Conservation (phyloP, 139 green algal species). For the Coelastrella sp. region DNA sequence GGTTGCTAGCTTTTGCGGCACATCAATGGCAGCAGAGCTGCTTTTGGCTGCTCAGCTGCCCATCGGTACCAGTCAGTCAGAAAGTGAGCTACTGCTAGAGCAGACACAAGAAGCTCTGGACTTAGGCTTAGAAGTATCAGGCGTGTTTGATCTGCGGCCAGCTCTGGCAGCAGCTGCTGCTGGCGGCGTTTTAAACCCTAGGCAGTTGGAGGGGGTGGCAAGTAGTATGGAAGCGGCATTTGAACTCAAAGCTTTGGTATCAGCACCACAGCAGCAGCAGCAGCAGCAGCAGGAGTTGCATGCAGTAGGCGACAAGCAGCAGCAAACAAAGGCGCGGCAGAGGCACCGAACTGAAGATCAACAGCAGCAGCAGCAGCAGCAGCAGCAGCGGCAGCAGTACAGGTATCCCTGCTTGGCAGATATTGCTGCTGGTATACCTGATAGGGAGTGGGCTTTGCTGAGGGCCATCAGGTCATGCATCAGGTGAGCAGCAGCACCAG, state of each 20-base stretch:
- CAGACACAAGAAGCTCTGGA: slow-evolving; percentile 79
- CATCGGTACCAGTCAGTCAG: slow-evolving; percentile 62
- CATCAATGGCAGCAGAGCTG: slow-evolving; percentile 72
- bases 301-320: slow-evolving; percentile 24
- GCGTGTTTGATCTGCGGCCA: slow-evolving; percentile 71
- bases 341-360: too few species aligned
- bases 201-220: slow-evolving; percentile 81
- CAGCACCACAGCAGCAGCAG: slow-evolving; percentile 33
- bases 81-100: slow-evolving; percentile 78
- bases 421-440: slow-evolving; percentile 57
- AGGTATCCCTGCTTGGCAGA: slow-evolving; percentile 57
- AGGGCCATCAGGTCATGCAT: slow-evolving; percentile 15
- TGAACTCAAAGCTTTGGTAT: slow-evolving; percentile 22
- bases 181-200: slow-evolving; percentile 61
- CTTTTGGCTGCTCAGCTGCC: slow-evolving; percentile 51
- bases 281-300: neutral
- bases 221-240: slow-evolving; percentile 68
- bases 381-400: slow-evolving; percentile 25
- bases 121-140: slow-evolving; percentile 50
- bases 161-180: slow-evolving; percentile 61
- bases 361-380: slow-evolving; percentile 24
- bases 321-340: neutral
- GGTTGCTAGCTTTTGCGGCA: slow-evolving; percentile 83
- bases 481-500: slow-evolving; percentile 5
- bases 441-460: slow-evolving; percentile 55